Conservation (phyloP, 2,329 filamentous ascomycete species). For the Sphaerulina musiva region DNA sequence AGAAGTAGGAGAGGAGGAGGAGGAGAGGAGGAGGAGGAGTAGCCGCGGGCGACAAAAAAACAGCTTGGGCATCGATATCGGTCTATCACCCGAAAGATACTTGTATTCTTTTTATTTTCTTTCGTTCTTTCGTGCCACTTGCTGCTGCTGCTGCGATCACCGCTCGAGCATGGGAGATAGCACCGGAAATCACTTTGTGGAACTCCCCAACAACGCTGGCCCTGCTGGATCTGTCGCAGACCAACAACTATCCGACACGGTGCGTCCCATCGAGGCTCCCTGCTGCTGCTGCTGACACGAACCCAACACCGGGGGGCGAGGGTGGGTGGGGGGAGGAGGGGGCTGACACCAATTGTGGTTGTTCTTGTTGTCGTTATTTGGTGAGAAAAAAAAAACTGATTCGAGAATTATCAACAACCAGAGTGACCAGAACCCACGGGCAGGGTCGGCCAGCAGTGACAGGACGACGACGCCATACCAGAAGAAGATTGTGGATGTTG, state of each 20-base stretch:
- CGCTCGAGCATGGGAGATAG: neutral
- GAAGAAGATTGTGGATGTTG: constrained; percentile 21
- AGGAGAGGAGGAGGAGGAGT: no score
- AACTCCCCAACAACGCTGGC: neutral
- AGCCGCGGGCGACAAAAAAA: no score
- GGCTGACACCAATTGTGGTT: no score
- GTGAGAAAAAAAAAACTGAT: no score
- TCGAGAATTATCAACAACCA: neutral
- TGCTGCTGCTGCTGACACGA: no score
- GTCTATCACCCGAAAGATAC: neutral
- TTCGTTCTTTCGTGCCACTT: neutral
- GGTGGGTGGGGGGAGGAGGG: neutral
- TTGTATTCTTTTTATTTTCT: no score
- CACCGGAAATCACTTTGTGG: neutral
- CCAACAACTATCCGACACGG: neutral
- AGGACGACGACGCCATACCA: neutral
- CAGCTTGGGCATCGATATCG: neutral
- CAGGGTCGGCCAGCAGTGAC: constrained; percentile 3
- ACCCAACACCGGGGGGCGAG: no score
- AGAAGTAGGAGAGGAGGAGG: no score
- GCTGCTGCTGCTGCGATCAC: neutral
- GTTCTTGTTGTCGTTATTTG: no score
- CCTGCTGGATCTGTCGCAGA: neutral
- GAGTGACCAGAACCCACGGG: neutral
- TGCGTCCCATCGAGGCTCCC: neutral